These are phyloP conservation scores for Didymella segeticola DNA, from an alignment of 2,329 filamentous ascomycete species.

Conservation along the genomic window DNA sequence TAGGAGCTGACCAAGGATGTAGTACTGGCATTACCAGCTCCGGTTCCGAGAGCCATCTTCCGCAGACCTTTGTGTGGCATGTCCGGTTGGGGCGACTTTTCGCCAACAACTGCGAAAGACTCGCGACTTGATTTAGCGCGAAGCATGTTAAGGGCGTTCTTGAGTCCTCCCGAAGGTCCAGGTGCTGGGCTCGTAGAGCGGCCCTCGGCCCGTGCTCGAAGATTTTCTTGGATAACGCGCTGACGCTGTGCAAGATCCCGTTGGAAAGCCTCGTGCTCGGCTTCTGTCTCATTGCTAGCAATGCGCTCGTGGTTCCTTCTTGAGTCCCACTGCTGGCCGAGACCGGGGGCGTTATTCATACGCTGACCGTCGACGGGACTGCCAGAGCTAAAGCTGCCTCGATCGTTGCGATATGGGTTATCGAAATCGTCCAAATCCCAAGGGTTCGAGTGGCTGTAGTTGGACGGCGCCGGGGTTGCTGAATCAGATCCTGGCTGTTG, in stretches of 20 bases:
- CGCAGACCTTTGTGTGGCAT: slow-evolving; percentile 64
- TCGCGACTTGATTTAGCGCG: slow-evolving; percentile 72
- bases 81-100: slow-evolving; percentile 44
- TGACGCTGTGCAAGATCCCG: slow-evolving; percentile 74
- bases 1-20: slow-evolving; percentile 39
- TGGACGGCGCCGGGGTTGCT: slow-evolving; percentile 55
- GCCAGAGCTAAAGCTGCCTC: slow-evolving; percentile 44
- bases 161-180: slow-evolving; percentile 51
- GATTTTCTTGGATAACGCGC: slow-evolving; percentile 73
- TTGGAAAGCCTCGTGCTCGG: slow-evolving; percentile 73
- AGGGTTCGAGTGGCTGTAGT: slow-evolving; percentile 60
- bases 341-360: slow-evolving; percentile 2
- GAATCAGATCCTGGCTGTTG: slow-evolving; percentile 41
- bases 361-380: slow-evolving; percentile 44
- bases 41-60: slow-evolving; percentile 64
- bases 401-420: slow-evolving; percentile 47
- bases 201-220: slow-evolving; percentile 70
- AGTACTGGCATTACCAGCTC: slow-evolving; percentile 46
- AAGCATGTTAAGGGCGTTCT: slow-evolving; percentile 67
- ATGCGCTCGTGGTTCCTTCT: slow-evolving; percentile 56
- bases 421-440: slow-evolving; percentile 62
- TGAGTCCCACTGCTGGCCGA: slow-evolving; percentile 53
- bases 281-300: slow-evolving; percentile 58
- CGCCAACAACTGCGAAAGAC: slow-evolving; percentile 61
- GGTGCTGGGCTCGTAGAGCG: slow-evolving; percentile 49